Percentiles rank a stretch among this genome's conserved stretches.
phyloP scores from a whole-genome alignment of 768 basidiomycete genomes.

The Boletus reticulatus region DNA sequence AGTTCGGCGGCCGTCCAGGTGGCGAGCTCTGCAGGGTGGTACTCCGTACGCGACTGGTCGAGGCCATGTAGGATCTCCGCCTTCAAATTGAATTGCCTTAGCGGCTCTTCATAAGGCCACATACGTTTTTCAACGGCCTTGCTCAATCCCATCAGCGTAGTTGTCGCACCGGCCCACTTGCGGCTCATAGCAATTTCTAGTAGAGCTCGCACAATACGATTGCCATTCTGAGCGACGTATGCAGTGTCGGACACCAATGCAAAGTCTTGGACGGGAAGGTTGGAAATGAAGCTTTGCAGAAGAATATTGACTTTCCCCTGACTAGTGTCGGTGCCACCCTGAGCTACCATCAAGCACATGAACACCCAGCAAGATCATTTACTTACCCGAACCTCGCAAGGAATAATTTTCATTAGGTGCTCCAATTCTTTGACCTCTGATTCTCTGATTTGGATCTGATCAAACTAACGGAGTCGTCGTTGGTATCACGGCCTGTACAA shows the following conservation, averaged over 20 bases:
- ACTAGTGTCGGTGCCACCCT: slow-evolving; percentile 66
- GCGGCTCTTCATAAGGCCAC: slow-evolving; percentile 94
- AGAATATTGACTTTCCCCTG: slow-evolving; percentile 94
- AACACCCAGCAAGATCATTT: background rate
- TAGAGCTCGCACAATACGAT: slow-evolving; percentile 90
- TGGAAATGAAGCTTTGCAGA: slow-evolving; percentile 87
- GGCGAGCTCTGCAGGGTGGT: slow-evolving; percentile 70
- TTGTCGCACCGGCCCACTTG: slow-evolving; percentile 84
- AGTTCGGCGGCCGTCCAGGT: slow-evolving; percentile 62
- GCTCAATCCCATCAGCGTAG: slow-evolving; percentile 83
- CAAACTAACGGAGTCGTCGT: slow-evolving; percentile 55
- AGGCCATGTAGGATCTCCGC: slow-evolving; percentile 76
- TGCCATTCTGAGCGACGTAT: slow-evolving; percentile 93
- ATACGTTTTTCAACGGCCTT: slow-evolving; percentile 90
- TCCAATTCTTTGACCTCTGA: slow-evolving; percentile 84
- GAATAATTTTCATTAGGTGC: slow-evolving; percentile 60
- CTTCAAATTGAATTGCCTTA: slow-evolving; percentile 79
- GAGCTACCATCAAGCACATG: background rate
- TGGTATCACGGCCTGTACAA: background rate
- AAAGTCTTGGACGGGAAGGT: slow-evolving; percentile 83
- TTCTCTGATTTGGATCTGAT: slow-evolving; percentile 93
- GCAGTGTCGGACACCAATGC: slow-evolving; percentile 94
- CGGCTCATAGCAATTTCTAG: slow-evolving; percentile 92
- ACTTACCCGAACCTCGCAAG: slow-evolving; percentile 78
- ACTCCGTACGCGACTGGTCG: slow-evolving; percentile 78